Conservation (phyloP, 2,329 filamentous ascomycete species). For the Xylaria digitata region DNA sequence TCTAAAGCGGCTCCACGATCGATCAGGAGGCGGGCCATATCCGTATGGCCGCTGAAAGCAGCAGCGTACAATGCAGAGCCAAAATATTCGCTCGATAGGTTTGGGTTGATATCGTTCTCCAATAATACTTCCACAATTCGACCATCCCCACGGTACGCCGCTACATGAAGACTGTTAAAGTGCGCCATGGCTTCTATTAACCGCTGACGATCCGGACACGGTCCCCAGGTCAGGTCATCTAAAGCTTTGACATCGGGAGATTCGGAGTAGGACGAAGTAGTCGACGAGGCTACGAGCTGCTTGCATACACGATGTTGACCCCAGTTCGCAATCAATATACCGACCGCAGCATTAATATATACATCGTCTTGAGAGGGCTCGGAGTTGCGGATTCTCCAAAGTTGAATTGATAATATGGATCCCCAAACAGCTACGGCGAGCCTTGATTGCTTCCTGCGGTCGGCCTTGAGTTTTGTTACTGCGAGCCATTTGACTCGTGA, state of each 20-base stretch:
- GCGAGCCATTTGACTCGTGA: too few relatives aligned
- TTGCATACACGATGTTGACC: neutral
- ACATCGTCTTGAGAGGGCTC: neutral
- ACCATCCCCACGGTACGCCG: constrained; percentile 4
- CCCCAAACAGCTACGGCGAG: neutral
- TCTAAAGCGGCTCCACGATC: neutral
- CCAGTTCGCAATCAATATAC: neutral
- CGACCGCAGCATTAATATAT: neutral
- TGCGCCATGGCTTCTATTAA: neutral
- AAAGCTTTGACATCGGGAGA: neutral
- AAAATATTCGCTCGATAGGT: neutral
- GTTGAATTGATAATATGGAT: neutral
- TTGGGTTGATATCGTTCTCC: neutral
- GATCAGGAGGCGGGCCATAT: neutral
- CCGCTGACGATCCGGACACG: too few relatives aligned
- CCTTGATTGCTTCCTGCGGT: too few relatives aligned
- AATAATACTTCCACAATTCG: too few relatives aligned
- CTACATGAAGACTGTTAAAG: neutral
- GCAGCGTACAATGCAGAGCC: neutral
- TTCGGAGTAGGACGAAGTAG: neutral
- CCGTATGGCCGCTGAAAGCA: neutral
- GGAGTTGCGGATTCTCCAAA: neutral
- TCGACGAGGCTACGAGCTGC: neutral
- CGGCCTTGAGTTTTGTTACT: too few relatives aligned
- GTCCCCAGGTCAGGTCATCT: neutral